Evolutionary conservation across 2,329 filamentous ascomycete genomes (phyloP).

Genomic region (Proliferodiscus dingleyae): DNA sequence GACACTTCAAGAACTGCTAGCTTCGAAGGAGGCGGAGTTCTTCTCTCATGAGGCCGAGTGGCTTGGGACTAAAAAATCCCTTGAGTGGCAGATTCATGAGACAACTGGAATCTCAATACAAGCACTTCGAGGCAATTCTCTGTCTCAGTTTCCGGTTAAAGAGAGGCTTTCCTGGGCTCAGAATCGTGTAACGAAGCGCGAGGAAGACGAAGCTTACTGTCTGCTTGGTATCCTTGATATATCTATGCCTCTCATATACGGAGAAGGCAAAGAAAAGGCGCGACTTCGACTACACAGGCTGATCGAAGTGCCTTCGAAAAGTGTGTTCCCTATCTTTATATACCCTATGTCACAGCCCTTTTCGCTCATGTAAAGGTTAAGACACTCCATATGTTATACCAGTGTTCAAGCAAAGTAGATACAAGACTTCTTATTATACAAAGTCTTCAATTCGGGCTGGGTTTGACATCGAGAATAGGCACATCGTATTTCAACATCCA

Average conservation of each 20-base stretch:
- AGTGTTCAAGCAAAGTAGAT: too few species aligned
- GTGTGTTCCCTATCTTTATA: slow-evolving; percentile 2
- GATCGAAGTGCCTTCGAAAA: slow-evolving; percentile 23
- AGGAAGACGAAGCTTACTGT: slow-evolving; percentile 42
- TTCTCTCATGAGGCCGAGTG: slow-evolving; percentile 14
- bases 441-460: too few species aligned
- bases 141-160: slow-evolving; percentile 13
- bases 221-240: too few species aligned
- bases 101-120: slow-evolving; percentile 14
- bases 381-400: too few species aligned
- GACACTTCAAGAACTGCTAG: slow-evolving; percentile 19
- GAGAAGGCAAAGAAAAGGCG: slow-evolving; percentile 24
- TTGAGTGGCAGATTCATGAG: slow-evolving; percentile 17
- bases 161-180: slow-evolving; percentile 37
- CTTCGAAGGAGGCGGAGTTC: slow-evolving; percentile 15
- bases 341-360: too few species aligned
- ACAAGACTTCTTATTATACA: too few species aligned
- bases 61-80: slow-evolving; percentile 15
- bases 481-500: too few species aligned
- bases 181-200: slow-evolving; percentile 29
- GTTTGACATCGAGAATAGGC: too few species aligned
- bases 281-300: slow-evolving; percentile 33
- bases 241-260: too few species aligned
- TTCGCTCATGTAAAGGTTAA: too few species aligned
- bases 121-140: slow-evolving; percentile 11